Evolutionary conservation across 2,329 filamentous ascomycete genomes (phyloP).

Genomic region (Chaetomium strumarium): DNA sequence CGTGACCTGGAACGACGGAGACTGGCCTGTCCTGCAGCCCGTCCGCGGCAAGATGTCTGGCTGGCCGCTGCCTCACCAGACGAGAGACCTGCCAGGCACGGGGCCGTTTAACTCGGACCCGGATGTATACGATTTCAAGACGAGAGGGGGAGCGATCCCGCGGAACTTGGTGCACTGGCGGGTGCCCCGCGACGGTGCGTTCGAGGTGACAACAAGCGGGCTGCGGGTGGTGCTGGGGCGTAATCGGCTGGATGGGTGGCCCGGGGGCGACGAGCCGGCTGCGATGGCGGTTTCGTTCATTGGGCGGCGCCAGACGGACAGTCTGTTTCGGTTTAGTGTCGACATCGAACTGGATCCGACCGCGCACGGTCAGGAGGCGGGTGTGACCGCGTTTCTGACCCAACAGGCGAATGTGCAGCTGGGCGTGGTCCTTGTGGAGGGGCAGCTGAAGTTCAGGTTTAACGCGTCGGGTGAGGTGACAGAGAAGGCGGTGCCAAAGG

Average conservation of each 20-base stretch:
- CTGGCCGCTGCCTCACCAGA: conserved; percentile 33
- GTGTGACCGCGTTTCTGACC: conserved; percentile 32
- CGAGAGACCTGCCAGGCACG: conserved; percentile 32
- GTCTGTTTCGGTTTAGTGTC: conserved; percentile 30
- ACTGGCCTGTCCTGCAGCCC: conserved; percentile 42
- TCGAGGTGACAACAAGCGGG: conserved; percentile 22
- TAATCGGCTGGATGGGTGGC: conserved; percentile 27
- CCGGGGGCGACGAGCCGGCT: conserved; percentile 13
- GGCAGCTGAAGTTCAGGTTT: conserved; percentile 23
- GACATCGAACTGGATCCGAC: conserved; percentile 27
- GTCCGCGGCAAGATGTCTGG: conserved; percentile 42
- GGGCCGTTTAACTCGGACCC: conserved; percentile 38
- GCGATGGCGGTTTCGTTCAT: conserved; percentile 28
- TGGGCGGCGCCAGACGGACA: conserved; percentile 30
- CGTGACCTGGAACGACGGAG: conserved; percentile 42
- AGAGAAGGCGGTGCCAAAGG: conserved; percentile 21
- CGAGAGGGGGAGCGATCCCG: conserved; percentile 22
- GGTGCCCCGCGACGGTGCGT: conserved; percentile 25
- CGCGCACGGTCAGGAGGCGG: conserved; percentile 28
- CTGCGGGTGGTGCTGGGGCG: conserved; percentile 27
- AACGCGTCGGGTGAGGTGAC: conserved; percentile 9
- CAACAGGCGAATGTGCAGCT: conserved; percentile 31
- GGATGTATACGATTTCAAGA: conserved; percentile 42
- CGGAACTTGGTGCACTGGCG: conserved; percentile 31
- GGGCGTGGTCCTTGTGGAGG: conserved; percentile 24